Conservation (phyloP, 805 yeast genomes). For the Sugiyamaella chiloensis region DNA sequence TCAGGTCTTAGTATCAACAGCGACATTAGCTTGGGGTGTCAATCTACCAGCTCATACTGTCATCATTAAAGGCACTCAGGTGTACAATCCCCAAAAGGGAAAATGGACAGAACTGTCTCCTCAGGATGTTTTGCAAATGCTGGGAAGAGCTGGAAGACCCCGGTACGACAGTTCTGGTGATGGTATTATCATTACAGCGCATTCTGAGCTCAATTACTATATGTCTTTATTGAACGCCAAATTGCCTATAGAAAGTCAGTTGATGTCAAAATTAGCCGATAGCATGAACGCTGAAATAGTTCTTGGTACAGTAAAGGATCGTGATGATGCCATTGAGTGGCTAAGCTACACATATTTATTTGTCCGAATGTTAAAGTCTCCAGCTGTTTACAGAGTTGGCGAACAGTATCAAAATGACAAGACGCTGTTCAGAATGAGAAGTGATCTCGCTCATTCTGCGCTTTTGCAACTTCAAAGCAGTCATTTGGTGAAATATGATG, state of each 20-base stretch:
- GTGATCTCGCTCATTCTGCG: constrained; percentile 75
- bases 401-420: constrained; percentile 51
- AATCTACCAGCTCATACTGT: constrained; percentile 94
- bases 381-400: constrained; percentile 68
- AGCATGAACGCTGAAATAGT: constrained; percentile 84
- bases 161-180: constrained; percentile 89
- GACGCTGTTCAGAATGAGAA: constrained; percentile 49
- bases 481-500: constrained; percentile 60
- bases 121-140: constrained; percentile 92
- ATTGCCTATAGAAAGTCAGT: constrained; percentile 86
- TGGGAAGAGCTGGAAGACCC: constrained; percentile 98
- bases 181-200: constrained; percentile 88
- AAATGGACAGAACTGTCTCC: constrained; percentile 89
- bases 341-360: constrained; percentile 72
- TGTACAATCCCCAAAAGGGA: constrained; percentile 88
- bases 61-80: constrained; percentile 87
- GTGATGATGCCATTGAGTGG: constrained; percentile 78
- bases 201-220: constrained; percentile 81
- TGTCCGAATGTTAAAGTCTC: constrained; percentile 72
- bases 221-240: constrained; percentile 89
- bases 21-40: constrained; percentile 97
- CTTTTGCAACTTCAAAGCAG: constrained; percentile 53
- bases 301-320: constrained; percentile 56
- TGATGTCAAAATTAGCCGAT: constrained; percentile 69
- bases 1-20: constrained; percentile 83